Conservation (phyloP, 768 basidiomycete species). For the Cystofilobasidium ferigula region DNA sequence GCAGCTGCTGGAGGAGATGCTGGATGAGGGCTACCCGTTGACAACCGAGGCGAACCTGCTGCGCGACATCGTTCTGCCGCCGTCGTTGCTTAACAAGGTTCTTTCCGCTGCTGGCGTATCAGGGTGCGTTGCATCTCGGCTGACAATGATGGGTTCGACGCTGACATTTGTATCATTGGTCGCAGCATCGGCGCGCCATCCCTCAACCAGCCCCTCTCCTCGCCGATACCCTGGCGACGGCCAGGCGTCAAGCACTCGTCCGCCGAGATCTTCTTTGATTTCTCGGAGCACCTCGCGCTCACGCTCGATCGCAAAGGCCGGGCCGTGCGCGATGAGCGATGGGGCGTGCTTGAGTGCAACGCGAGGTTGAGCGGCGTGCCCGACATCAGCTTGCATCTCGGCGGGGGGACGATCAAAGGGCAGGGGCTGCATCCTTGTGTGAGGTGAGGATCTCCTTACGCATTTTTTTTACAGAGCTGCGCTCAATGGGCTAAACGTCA, state of each 20-base stretch:
- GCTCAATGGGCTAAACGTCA: background rate
- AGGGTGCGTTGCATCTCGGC: constrained; percentile 33
- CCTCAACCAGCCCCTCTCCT: constrained; percentile 54
- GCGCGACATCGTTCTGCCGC: constrained; percentile 85
- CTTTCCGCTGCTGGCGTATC: constrained; percentile 48
- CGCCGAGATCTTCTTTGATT: constrained; percentile 89
- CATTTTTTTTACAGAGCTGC: background rate
- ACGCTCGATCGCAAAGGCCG: constrained; percentile 47
- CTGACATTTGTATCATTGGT: background rate
- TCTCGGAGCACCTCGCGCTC: constrained; percentile 68
- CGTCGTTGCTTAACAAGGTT: constrained; percentile 67
- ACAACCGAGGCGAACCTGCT: constrained; percentile 83
- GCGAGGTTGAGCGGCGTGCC: constrained; percentile 73
- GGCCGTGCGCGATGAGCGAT: constrained; percentile 50
- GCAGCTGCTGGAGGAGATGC: constrained; percentile 85
- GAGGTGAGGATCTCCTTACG: constrained; percentile 49
- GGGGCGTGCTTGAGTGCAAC: constrained; percentile 68
- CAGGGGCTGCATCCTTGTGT: constrained; percentile 68
- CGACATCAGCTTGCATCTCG: constrained; percentile 66
- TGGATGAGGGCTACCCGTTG: constrained; percentile 80
- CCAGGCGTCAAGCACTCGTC: constrained; percentile 67
- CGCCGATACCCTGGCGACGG: constrained; percentile 88
- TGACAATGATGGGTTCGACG: background rate
- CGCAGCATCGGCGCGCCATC: constrained; percentile 35
- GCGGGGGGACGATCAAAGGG: constrained; percentile 31